Evolutionary conservation across 106 monocot genomes (phyloP), one percentile per base, ranked within the genome.

Genomic region (Cymbidium sinense): DNA sequence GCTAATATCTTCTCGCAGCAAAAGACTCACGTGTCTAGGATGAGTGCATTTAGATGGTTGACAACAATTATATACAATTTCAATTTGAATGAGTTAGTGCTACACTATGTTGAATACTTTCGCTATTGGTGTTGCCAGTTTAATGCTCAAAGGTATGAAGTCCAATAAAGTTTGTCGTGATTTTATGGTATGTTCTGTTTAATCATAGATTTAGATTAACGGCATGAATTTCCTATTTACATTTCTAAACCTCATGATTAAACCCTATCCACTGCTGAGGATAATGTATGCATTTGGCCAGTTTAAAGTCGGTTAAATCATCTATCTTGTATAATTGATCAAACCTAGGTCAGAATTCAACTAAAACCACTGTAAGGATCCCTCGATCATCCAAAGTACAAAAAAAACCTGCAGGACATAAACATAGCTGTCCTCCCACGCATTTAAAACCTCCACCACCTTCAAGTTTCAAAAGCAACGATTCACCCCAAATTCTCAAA

Each of bases 291-390:
- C 61, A 62, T 62, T 27, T 6, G 25, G 2, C 21, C 17, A 54
- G 17, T 54, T 54, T 15, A 19, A 1, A 20, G 37, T 39, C 37
- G 27, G 25, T 6, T 25, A 62, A 62, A 25, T 62, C 61, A 62
- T 62, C 61, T 62, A n/a, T 25, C n/a, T 27, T 62, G 61, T 54
- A 54, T 54, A 54, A 54, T 54, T 54, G 61, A 62, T 25, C 61
- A 62, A 47, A 62, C 8, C 23, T 62, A 27, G 61, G 9, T 62
- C 61, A 27, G 25, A 62, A 62, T 25, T 62, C 61, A 62, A 62
- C 6, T 62, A 11, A 62, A 62, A 62, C n/a, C 27, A 62, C 23
- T 25, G 61, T 6, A 27, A 62, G 5, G 27, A 62, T 62, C 61
- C 25, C 23, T 27, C 6, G 61, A 27, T 62, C 61, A 62, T 62